Evolutionary conservation across 2,329 filamentous ascomycete species (phyloP).

Genomic region (Sodiomyces alkalinus): DNA sequence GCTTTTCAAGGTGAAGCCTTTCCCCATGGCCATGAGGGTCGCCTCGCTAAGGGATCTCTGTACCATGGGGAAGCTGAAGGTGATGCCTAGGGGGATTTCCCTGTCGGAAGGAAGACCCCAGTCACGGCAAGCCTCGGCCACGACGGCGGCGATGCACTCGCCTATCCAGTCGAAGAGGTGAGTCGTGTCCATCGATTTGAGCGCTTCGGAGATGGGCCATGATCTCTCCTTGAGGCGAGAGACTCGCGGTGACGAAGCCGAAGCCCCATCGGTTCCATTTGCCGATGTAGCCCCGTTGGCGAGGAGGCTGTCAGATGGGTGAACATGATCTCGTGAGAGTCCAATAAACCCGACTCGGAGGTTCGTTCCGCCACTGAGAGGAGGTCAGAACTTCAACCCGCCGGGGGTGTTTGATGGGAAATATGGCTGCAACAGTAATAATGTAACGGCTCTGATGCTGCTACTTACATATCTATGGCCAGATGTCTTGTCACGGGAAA

Average conservation of each 20-base stretch:
- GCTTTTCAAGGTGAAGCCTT: conserved; percentile 49
- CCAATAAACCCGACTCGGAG: conserved; percentile 54
- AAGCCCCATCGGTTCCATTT: conserved; percentile 8
- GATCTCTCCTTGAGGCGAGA: conserved; percentile 49
- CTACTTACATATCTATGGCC: conserved; percentile 49
- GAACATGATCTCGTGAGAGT: too few species aligned
- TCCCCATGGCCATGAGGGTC: conserved; percentile 53
- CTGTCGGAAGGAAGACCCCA: conserved; percentile 25
- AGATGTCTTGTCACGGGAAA: too few species aligned
- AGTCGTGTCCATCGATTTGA: conserved; percentile 48
- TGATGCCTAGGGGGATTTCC: conserved; percentile 48
- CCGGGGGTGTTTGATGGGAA: too few species aligned
- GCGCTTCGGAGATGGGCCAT: conserved; percentile 59
- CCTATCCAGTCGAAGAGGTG: conserved; percentile 74
- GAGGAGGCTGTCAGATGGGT: conserved; percentile 17
- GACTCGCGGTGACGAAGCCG: conserved; percentile 22
- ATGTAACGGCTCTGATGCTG: conserved; percentile 4
- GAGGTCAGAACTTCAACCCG: too few species aligned
- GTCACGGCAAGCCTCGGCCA: conserved; percentile 37
- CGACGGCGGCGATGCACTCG: conserved; percentile 57
- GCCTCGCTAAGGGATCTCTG: conserved; percentile 48
- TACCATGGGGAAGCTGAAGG: conserved; percentile 56
- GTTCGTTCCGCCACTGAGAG: conserved; percentile 48
- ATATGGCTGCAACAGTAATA: too few species aligned
- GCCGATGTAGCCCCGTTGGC: conserved; percentile 7